Evolutionary conservation across 495 filamentous ascomycete genomes (phyloP).

Genomic region (Neurospora tetrasperma): DNA sequence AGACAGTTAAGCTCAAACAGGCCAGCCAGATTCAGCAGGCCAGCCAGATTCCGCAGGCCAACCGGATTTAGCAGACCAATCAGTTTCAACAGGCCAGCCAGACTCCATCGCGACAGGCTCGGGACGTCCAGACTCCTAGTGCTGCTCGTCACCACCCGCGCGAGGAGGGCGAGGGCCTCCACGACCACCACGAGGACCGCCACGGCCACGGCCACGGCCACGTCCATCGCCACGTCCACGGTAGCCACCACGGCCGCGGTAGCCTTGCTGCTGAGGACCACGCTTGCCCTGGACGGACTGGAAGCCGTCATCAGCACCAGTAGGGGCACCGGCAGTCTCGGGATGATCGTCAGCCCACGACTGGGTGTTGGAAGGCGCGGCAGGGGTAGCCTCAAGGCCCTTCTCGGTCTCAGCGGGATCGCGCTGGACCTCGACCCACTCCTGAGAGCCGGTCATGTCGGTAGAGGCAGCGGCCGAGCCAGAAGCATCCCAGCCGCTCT

Average conservation of each 20-base stretch:
- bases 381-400: constrained; percentile 47
- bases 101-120: not conserved
- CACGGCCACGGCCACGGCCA: constrained; percentile 39
- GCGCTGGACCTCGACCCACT: constrained; percentile 60
- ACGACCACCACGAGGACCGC: constrained; percentile 21
- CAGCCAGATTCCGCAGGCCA: not conserved
- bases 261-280: constrained; percentile 13
- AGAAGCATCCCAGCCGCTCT: constrained; percentile 55
- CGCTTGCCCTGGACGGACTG: constrained; percentile 56
- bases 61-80: not conserved
- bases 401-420: constrained; percentile 65
- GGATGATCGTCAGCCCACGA: constrained; percentile 19
- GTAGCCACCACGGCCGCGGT: constrained; percentile 40
- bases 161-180: constrained; percentile 18
- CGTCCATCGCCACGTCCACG: constrained; percentile 46
- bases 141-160: constrained; percentile 11
- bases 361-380: constrained; percentile 28
- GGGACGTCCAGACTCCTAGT: constrained; percentile 5
- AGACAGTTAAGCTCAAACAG: not conserved
- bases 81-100: not conserved
- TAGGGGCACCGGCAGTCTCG: constrained; percentile 8
- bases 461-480: constrained; percentile 18
- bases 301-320: constrained; percentile 49
- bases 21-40: not conserved
- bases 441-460: constrained; percentile 49